phyloP scores from a whole-genome alignment of 2,329 filamentous ascomycete species.

The Colletotrichum sp. region DNA sequence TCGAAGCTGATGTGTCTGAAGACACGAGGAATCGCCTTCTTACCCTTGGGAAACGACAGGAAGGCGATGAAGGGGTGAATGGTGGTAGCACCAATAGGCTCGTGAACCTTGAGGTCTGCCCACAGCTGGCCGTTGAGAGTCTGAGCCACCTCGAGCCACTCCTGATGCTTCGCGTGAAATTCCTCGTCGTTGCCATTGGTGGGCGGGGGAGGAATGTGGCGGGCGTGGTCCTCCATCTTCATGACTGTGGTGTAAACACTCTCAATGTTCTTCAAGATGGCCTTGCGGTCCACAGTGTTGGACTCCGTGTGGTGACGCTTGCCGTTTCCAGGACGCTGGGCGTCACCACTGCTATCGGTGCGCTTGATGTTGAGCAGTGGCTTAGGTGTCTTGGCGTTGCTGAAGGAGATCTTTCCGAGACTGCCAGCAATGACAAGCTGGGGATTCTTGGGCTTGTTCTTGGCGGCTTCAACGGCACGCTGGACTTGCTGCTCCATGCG shows the following conservation, averaged over 20 bases:
- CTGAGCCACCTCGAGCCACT: conserved; percentile 77
- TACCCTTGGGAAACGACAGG: conserved; percentile 92
- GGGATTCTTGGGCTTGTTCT: conserved; percentile 97
- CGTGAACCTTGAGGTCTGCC: conserved; percentile 88
- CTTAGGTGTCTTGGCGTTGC: conserved; percentile 97
- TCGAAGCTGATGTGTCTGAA: conserved; percentile 93
- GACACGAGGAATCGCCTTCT: conserved; percentile 92
- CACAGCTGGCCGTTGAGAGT: conserved; percentile 82
- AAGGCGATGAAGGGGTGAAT: conserved; percentile 96
- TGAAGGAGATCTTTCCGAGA: conserved; percentile 97
- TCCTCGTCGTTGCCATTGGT: conserved; percentile 70
- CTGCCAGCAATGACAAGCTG: conserved; percentile 96
- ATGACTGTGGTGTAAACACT: conserved; percentile 87
- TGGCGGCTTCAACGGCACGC: conserved; percentile 94
- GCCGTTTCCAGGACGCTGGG: conserved; percentile 55
- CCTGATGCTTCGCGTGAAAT: conserved; percentile 74
- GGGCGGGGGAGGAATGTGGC: conserved; percentile 71
- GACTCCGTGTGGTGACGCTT: conserved; percentile 38
- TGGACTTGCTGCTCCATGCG: conserved; percentile 99
- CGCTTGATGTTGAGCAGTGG: conserved; percentile 95
- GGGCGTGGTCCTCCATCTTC: conserved; percentile 92
- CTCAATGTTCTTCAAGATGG: conserved; percentile 85
- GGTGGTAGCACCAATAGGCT: conserved; percentile 80
- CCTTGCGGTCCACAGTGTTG: conserved; percentile 77
- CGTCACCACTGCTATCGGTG: conserved; percentile 69